Base-by-base conservation (phyloP, 371 early-diverging fungal genomes). In the Lichtheimia ornata region DNA sequence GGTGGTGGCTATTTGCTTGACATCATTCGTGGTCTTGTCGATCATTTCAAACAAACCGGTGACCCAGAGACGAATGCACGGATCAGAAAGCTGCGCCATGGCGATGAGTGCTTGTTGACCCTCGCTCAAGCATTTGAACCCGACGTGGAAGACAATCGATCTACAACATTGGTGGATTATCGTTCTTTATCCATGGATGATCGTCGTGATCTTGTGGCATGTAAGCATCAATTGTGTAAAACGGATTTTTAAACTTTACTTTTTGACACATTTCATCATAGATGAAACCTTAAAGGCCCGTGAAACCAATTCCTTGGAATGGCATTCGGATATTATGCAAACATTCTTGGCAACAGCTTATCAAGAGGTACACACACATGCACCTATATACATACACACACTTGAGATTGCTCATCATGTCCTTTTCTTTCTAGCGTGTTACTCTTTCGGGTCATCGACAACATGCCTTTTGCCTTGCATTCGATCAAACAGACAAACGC, bases 371-470 rank as follows among this genome's bases (percentile, higher is more conserved):
- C 51, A 56, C 28, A 66, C 61, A n/a, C 4, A 11, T 24, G 55
- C 12, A 56, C 52, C 2, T 50, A 41, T 25, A 40, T 55, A 24
- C 61, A 18, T 50, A 41, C 22, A 40, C 56, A 24, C 61, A 18
- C 18, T 27, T 62, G n/a, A 64, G 55, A 50, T 47, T 12, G 41
- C 62, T 24, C 65, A 59, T 50, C 65, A 63, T 45, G n/a, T n/a
- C 68, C 45, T 35, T 59, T 22, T 77, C 64, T 57, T 62, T 73
- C 50, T 70, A 84, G 79, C 74, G 86, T 17, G 88, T 87, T 17
- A 81, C 84, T 28, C 78, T 91, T 62, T 85, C 84, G 56, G 94
- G 94, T 1, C 94, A 94, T 71, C 77, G 88, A 35, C 83, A 75
- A 56, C 84, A 91, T 28, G 86, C 89, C 3, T 94, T 82, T 66